Base-by-base conservation (phyloP, 208 protist species). In the Vickermania spadyakhi region DNA sequence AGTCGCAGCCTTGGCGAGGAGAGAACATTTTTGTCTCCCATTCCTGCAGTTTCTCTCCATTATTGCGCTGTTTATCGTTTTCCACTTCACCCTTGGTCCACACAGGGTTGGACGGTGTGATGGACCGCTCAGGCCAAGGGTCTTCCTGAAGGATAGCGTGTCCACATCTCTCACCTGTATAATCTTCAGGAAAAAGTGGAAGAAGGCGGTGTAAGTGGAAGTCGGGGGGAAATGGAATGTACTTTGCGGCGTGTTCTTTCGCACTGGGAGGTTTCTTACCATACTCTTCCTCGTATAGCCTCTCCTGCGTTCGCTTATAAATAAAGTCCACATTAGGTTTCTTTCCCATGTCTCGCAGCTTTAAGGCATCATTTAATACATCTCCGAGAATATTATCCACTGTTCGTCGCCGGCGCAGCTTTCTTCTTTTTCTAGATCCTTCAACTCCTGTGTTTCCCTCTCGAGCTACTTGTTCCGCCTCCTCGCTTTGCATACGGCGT, bases 281-380 rank as follows among this genome's bases (percentile, higher is more conserved):
- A 62, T 90, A 85, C 72, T 89, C 77, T 64, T 75, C 82, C 69
- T 89, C 86, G 64, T 93, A 93, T 53, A 90, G 71, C 29, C 83
- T 77, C 63, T 93, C 82, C 70, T 89, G 86, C 5, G 82, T 78
- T 0, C 77, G 77, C 60, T 93, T 89, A 72, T 93, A 90, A 5
- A 93, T 71, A 67, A 93, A 93, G 61, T 93, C 82, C 3, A 73
- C 54, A 18, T 70, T 74, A 5, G 86, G 79, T 68, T 89, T 86
- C 58, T 90, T 67, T n/a, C 86, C 86, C 67, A 77, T 72, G 66
- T 93, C 86, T 2, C 86, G 82, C 72, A 90, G 21, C 28, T 41
- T 57, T 21, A 93, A 66, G 7, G 86, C 86, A 28, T 93, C 86
- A 70, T 93, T 72, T 60, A 93, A 57, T 31, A 93, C 81, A 23